Evolutionary conservation across 208 protist species (phyloP).

Genomic region (Leishmania lainsoni): DNA sequence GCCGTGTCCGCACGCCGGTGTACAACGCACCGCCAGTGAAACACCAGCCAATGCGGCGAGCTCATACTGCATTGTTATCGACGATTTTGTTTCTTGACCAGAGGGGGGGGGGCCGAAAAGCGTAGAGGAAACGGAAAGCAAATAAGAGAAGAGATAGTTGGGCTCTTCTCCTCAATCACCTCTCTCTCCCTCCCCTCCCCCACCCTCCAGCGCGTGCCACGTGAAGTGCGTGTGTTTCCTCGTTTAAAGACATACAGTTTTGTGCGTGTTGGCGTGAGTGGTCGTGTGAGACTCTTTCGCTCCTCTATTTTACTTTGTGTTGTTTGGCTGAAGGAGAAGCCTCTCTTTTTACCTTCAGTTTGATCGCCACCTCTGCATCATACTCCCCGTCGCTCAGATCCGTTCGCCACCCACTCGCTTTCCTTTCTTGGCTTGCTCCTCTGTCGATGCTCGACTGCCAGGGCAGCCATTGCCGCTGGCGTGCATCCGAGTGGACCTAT

Average conservation of each 20-base stretch:
- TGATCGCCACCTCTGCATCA: neutral
- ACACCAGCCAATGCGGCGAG: neutral
- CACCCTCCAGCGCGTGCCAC: no score
- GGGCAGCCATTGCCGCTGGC: neutral
- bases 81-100: neutral
- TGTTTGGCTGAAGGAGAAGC: neutral
- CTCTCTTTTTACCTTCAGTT: constrained; percentile 1
- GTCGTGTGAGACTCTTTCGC: neutral
- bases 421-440: neutral
- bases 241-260: no score
- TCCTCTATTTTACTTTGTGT: constrained; percentile 2
- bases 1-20: no score
- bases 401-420: neutral
- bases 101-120: neutral
- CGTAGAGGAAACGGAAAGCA: constrained; percentile 2
- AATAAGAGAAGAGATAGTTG: neutral
- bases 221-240: no score
- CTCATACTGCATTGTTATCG: neutral
- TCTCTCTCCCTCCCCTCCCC: no score
- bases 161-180: no score
- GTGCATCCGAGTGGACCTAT: neutral
- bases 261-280: no score
- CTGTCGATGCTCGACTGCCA: neutral
- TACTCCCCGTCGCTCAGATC: neutral
- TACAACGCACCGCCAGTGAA: neutral